A percentile compares a stretch with the other conserved stretches of the same genome.
Conservation (phyloP, 345 rosid species). For the Hypericum perforatum region DNA sequence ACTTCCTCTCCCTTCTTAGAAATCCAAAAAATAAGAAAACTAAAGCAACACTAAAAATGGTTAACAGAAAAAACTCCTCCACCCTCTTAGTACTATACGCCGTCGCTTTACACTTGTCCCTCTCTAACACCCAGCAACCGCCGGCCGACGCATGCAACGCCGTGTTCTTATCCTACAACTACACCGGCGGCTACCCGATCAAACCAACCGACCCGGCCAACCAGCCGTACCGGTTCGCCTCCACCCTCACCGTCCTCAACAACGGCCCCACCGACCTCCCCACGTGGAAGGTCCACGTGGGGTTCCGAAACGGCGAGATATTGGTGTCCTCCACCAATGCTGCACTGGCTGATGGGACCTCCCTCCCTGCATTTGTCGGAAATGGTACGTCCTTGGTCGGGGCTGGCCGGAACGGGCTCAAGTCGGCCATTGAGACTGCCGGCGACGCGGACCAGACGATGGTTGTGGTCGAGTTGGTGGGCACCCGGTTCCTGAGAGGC, state of each 20-base stretch:
- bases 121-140: conserved; percentile 11
- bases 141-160: conserved; percentile 24
- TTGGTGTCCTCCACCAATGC: conserved; percentile 30
- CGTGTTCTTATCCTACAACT: conserved; percentile 25
- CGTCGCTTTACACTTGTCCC: not conserved
- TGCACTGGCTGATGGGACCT: conserved; percentile 20
- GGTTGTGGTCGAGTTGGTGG: conserved; percentile 25
- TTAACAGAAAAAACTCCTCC: no score
- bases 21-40: no score
- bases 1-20: no score
- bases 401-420: conserved; percentile 29
- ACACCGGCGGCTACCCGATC: conserved; percentile 22
- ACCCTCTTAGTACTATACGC: no score
- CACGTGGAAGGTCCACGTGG: conserved; percentile 37
- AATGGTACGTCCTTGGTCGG: conserved; percentile 38
- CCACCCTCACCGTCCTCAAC: conserved; percentile 27
- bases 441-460: conserved; percentile 28
- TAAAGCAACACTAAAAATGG: no score
- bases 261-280: conserved; percentile 32
- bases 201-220: conserved; percentile 24
- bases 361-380: conserved; percentile 38
- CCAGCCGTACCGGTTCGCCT: conserved; percentile 35
- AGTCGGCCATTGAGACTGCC: conserved; percentile 42
- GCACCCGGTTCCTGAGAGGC: conserved; percentile 31
- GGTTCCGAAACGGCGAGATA: conserved; percentile 35